A percentile compares a stretch with the other conserved stretches of the same genome.
These are phyloP conservation scores for Coelomomyces lativittatus DNA, from an alignment of 371 early-diverging fungal genomes.

Conservation along the genomic window DNA sequence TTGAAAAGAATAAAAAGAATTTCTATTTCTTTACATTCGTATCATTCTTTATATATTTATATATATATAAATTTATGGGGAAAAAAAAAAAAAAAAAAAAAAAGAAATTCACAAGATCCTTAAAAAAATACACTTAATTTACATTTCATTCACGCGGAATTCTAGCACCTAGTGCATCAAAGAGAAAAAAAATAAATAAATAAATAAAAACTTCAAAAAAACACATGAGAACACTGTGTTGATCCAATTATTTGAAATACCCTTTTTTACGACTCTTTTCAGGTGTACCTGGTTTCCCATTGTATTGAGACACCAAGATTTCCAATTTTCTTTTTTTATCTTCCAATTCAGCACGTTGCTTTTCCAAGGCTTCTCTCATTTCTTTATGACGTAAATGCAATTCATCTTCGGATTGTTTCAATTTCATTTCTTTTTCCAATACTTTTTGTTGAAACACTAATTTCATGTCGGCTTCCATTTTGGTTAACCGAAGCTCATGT, in stretches of 20 bases:
- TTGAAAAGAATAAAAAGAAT: no score
- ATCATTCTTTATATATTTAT: no score
- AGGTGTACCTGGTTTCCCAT: constrained; percentile 55
- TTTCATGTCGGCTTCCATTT: constrained; percentile 96
- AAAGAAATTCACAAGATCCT: no score
- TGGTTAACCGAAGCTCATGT: constrained; percentile 84
- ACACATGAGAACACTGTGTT: neutral
- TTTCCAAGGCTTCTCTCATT: constrained; percentile 88
- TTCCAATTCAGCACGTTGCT: constrained; percentile 75
- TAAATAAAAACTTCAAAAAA: neutral
- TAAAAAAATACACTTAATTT: no score
- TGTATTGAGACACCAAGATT: constrained; percentile 14
- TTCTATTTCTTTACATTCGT: no score
- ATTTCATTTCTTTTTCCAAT: constrained; percentile 86
- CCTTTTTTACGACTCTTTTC: constrained; percentile 57
- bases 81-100: no score
- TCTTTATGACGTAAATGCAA: constrained; percentile 86
- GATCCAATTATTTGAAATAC: constrained; percentile 13
- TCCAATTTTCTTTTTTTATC: constrained; percentile 79
- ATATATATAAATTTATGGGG: no score
- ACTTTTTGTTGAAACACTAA: constrained; percentile 94
- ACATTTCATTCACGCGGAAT: no score
- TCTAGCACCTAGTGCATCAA: neutral
- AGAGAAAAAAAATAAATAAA: neutral
- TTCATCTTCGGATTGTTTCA: constrained; percentile 91